Base-by-base conservation (phyloP, 2,329 filamentous ascomycete genomes). In the Diplodia mutila region DNA sequence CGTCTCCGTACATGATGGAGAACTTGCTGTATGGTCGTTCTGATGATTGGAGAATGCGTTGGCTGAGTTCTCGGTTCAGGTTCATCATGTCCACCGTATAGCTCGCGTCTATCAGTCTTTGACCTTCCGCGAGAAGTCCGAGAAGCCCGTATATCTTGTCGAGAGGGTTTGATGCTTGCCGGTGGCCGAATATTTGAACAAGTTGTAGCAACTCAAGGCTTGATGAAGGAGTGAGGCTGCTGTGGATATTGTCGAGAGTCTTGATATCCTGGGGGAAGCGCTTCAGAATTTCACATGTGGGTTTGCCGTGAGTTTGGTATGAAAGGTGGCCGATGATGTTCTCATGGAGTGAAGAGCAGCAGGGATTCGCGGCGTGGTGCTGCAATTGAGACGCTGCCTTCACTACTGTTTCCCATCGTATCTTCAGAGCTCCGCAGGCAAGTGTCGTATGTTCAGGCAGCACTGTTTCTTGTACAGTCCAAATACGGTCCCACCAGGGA, bases 391-490 rank as follows among this genome's bases (percentile, higher is more conserved):
- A n/a, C 12, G 8, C 12, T 61, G 32, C 32, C 8, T 34, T 34
- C 32, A 34, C 32, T 34, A 34, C 11, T 34, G 32, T 34, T 9
- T 34, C 21, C 57, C 21, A 29, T 2, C 21, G 29, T n/a, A 61
- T 7, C 21, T 21, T 18, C 3, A 48, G 46, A 3, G 39, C n/a
- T 12, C 39, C 42, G 14, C 57, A 61, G 12, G 48, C 37, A 7
- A 61, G 27, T 3, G 39, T 29, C 6, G 39, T 29, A 0, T 1
- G 2, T 21, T 9, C 6, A 2, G 57, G 57, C 23, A 61, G n/a
- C 8, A 48, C 57, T n/a, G 57, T 37, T 18, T 61, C 57, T 14
- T 61, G 57, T 8, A 61, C 25, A 5, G 57, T 61, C 57, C 57
- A 61, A 1, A 48, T 48, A 9, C 57, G 57, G 1, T 27, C 8